phyloP scores from a whole-genome alignment of 2,329 filamentous ascomycete genomes.

The Rutstroemia sp. region DNA sequence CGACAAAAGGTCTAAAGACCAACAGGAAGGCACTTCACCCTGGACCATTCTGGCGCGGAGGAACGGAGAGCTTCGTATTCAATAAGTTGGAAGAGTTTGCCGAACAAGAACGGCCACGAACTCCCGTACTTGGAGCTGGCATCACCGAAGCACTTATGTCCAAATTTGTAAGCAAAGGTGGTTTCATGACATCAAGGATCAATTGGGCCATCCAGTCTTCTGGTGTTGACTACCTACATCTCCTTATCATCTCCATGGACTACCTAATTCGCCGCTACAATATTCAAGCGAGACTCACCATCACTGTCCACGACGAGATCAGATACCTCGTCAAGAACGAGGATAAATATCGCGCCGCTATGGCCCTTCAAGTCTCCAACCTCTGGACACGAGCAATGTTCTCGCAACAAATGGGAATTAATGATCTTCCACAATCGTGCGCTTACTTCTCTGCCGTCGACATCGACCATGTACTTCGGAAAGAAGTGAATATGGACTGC shows the following conservation, averaged over 20 bases:
- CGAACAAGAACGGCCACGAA: conserved; percentile 83
- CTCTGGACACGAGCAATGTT: conserved; percentile 98
- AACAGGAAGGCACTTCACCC: conserved; percentile 64
- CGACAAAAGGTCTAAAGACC: conserved; percentile 86
- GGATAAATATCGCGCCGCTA: conserved; percentile 81
- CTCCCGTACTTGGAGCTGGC: conserved; percentile 85
- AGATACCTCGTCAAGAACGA: conserved; percentile 80
- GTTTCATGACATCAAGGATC: conserved; percentile 91
- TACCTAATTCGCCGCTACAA: conserved; percentile 82
- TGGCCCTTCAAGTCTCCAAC: conserved; percentile 91
- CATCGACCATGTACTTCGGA: conserved; percentile 89
- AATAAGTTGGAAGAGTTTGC: conserved; percentile 98
- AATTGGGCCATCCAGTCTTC: conserved; percentile 99
- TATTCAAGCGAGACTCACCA: conserved; percentile 74
- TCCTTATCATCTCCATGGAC: conserved; percentile 91
- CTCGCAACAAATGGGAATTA: conserved; percentile 89
- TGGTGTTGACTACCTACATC: conserved; percentile 92
- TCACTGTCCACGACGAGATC: conserved; percentile 97
- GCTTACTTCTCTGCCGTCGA: conserved; percentile 96
- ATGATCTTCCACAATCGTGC: conserved; percentile 88
- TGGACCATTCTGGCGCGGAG: conserved; percentile 84
- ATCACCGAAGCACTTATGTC: conserved; percentile 94
- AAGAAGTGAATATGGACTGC: conserved; percentile 98
- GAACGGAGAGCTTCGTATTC: conserved; percentile 96
- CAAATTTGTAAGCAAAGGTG: conserved; percentile 78